phyloP scores from a whole-genome alignment of 2,329 filamentous ascomycete species.

The Nakataea oryzae region DNA sequence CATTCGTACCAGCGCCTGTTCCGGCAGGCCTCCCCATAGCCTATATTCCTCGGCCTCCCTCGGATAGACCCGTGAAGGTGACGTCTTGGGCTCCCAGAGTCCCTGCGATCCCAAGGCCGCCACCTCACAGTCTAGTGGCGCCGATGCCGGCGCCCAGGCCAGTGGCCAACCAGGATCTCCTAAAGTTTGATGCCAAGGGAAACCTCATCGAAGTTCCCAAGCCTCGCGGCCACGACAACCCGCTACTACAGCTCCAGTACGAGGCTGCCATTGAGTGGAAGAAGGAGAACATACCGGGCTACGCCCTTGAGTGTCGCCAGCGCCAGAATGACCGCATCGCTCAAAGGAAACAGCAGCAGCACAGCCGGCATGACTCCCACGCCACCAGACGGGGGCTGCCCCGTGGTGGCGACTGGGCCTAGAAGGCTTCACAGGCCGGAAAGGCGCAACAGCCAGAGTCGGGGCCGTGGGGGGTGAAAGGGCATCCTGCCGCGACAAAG shows the following conservation, averaged over 20 bases:
- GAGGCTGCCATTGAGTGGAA: constrained; percentile 38
- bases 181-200: background rate
- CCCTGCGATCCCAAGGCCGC: background rate
- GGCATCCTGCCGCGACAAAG: background rate
- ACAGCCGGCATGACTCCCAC: background rate
- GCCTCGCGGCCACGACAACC: constrained; percentile 25
- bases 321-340: constrained; percentile 24
- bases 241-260: constrained; percentile 31
- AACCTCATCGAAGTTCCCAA: constrained; percentile 15
- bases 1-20: background rate
- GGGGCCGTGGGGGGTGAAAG: background rate
- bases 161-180: constrained; percentile 2
- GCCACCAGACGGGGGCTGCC: background rate
- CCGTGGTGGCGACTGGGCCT: background rate
- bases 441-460: background rate
- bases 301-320: constrained; percentile 32
- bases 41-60: background rate
- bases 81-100: background rate
- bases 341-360: background rate
- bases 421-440: background rate
- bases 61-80: background rate
- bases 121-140: background rate
- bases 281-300: constrained; percentile 35
- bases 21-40: background rate
- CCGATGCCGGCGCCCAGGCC: background rate